Conservation (phyloP, 2,329 filamentous ascomycete species). For the Alternaria triticimaculans region DNA sequence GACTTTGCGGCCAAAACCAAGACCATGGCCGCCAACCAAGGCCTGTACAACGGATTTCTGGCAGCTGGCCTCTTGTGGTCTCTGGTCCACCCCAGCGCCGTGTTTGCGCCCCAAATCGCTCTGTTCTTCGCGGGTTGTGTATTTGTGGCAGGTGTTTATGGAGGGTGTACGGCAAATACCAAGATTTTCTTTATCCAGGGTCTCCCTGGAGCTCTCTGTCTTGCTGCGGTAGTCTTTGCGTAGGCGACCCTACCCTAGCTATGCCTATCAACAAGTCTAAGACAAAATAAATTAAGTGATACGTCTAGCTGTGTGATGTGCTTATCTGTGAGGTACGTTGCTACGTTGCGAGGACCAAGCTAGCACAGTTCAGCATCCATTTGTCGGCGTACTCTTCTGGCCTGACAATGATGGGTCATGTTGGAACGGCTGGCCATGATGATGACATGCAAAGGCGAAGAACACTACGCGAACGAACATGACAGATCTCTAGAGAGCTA, state of each 20-base stretch:
- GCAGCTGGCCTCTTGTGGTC: background rate
- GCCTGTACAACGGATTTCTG: background rate
- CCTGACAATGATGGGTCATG: no score
- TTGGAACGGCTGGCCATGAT: background rate
- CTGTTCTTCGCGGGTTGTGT: background rate
- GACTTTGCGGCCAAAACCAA: background rate
- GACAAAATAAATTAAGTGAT: background rate
- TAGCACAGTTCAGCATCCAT: background rate
- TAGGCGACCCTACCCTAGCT: background rate
- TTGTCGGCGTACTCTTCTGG: background rate
- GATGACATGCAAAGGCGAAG: background rate
- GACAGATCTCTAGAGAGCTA: background rate
- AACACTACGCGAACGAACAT: background rate
- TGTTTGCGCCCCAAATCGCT: background rate
- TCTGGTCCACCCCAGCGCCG: background rate
- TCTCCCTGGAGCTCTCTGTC: background rate
- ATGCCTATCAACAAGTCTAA: background rate
- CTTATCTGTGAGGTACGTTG: background rate
- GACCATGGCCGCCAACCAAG: background rate
- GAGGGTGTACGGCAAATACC: background rate
- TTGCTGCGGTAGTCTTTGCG: background rate
- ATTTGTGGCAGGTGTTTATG: background rate
- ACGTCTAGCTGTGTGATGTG: background rate
- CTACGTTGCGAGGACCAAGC: background rate
- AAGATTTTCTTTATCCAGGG: background rate